These are phyloP conservation scores for Talaromyces atroroseus DNA, from an alignment of 2,329 filamentous ascomycete species.

Conservation along the genomic window DNA sequence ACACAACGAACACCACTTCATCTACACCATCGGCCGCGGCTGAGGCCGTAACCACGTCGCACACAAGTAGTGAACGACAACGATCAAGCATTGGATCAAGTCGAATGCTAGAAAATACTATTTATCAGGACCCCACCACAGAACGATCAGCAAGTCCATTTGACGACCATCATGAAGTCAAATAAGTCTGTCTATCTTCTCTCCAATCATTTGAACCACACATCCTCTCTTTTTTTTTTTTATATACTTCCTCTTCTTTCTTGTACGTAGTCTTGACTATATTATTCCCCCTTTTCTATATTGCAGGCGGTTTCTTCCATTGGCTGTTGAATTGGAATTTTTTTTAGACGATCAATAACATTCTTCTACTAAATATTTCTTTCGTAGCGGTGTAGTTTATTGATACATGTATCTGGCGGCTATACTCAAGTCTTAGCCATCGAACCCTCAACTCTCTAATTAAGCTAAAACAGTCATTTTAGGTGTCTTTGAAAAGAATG, in stretches of 20 bases:
- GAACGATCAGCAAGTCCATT: conserved; percentile 12
- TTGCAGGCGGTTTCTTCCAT: conserved; percentile 1
- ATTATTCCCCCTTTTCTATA: background rate
- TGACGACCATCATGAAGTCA: conserved; percentile 15
- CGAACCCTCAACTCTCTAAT: too few relatives aligned
- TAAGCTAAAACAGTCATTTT: too few relatives aligned
- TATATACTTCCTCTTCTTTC: background rate
- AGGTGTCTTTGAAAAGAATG: too few relatives aligned
- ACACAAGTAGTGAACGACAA: conserved; percentile 14
- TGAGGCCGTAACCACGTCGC: conserved; percentile 14
- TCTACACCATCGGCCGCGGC: conserved; percentile 15
- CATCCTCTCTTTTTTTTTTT: background rate
- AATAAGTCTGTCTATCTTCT: background rate
- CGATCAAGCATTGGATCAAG: conserved; percentile 26
- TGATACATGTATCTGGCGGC: too few relatives aligned
- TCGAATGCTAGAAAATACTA: conserved; percentile 20
- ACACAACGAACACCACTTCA: conserved; percentile 1
- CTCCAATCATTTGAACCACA: background rate
- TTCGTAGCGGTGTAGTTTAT: too few relatives aligned
- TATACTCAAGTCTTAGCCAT: too few relatives aligned
- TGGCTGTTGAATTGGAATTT: background rate
- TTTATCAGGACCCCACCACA: conserved; percentile 1
- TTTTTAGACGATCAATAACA: too few relatives aligned
- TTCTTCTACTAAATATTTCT: too few relatives aligned
- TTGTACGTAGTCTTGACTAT: conserved; percentile 10